Evolutionary conservation across 768 basidiomycete genomes (phyloP).

Genomic region (Epithele typhae): DNA sequence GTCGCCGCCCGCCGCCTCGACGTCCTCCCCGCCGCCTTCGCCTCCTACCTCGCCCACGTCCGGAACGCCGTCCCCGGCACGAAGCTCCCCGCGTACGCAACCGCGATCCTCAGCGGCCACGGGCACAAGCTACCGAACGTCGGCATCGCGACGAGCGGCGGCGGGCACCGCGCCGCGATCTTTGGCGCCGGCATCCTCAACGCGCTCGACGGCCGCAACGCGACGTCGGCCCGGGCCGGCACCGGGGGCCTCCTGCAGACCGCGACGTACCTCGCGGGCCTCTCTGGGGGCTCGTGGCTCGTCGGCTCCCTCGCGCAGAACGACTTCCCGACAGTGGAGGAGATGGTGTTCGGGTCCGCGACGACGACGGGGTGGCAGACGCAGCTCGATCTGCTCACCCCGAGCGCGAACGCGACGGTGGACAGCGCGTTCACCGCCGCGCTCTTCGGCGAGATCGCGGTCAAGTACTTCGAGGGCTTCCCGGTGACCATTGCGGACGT

Average conservation of each 20-base stretch:
- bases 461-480: conserved; percentile 43
- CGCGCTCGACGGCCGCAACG: conserved; percentile 47
- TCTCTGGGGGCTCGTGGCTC: conserved; percentile 65
- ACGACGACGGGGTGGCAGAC: conserved; percentile 52
- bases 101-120: conserved; percentile 23
- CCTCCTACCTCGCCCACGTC: conserved; percentile 31
- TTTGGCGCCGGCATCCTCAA: conserved; percentile 48
- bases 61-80: not conserved
- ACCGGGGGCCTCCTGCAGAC: conserved; percentile 50
- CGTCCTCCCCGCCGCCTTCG: conserved; percentile 38
- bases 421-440: conserved; percentile 44
- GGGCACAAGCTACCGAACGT: conserved; percentile 30
- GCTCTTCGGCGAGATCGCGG: conserved; percentile 48
- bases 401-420: conserved; percentile 48
- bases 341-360: conserved; percentile 54
- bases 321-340: conserved; percentile 50
- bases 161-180: conserved; percentile 52
- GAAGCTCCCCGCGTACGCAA: conserved; percentile 31
- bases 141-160: conserved; percentile 52
- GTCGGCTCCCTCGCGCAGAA: conserved; percentile 61
- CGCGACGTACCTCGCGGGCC: conserved; percentile 47
- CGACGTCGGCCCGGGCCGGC: conserved; percentile 36
- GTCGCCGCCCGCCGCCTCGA: conserved; percentile 28
- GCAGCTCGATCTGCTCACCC: conserved; percentile 35
- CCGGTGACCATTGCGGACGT: conserved; percentile 45